These are phyloP conservation scores for Rhazya stricta DNA, from an alignment of 257 asterid genomes.

Conservation along the genomic window DNA sequence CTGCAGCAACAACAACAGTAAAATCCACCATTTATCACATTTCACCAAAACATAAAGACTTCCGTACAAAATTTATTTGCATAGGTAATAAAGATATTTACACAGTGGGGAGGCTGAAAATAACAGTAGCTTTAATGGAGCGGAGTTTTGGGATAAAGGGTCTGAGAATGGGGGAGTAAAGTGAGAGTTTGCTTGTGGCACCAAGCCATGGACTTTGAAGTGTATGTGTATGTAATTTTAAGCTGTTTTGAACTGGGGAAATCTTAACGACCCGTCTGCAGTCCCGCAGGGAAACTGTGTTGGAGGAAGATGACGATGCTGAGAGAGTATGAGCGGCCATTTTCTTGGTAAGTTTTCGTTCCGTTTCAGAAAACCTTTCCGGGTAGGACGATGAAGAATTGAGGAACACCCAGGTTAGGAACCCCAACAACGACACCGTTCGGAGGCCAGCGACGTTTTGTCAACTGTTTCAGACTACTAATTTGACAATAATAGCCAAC, in stretches of 20 bases:
- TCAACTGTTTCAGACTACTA: no score
- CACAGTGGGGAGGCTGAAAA: conserved; percentile 48
- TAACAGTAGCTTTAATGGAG: conserved; percentile 36
- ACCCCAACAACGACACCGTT: neutral
- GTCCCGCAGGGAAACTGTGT: conserved; percentile 18
- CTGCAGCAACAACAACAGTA: conserved; percentile 37
- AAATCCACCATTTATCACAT: conserved; percentile 6
- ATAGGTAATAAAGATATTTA: conserved; percentile 6
- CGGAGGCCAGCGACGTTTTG: no score
- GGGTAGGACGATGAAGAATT: conserved; percentile 4
- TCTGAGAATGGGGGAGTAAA: conserved; percentile 24
- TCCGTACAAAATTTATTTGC: neutral
- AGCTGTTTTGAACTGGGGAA: neutral
- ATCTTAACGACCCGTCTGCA: conserved; percentile 13
- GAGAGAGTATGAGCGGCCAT: conserved; percentile 53
- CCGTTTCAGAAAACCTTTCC: neutral
- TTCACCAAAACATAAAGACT: neutral
- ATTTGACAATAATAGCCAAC: no score
- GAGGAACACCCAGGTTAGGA: neutral
- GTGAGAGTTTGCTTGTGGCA: conserved; percentile 22
- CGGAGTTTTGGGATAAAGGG: conserved; percentile 25
- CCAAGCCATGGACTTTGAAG: conserved; percentile 38
- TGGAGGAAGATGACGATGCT: conserved; percentile 20
- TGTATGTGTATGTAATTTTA: conserved; percentile 11
- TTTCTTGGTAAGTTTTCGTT: neutral